Evolutionary conservation across 2,329 filamentous ascomycete species (phyloP), one percentile per base, ranked within the genome.

Genomic region (Colletotrichum somersetense): DNA sequence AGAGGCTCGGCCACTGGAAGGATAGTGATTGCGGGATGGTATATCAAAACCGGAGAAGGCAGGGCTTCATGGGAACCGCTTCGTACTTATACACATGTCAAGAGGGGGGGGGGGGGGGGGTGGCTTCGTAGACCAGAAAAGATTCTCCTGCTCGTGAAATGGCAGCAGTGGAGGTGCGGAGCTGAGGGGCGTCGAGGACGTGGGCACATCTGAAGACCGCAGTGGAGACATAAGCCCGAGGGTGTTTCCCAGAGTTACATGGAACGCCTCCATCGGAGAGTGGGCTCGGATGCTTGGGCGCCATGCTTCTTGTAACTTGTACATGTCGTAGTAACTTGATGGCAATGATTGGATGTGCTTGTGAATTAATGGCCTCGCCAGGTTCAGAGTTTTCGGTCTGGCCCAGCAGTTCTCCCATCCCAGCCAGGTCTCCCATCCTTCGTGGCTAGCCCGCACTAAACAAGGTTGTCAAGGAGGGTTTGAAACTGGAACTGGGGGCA

Each of bases 231-330:
- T 59, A 44, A 33, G 58, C 69, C 52, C 44, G 58, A 71, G 69
- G 67, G 65, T 68, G 65, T 68, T 71, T 71, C 69, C 65, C 69
- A 68, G 65, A 68, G 69, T 53, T 68, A 61, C 58, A 72, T 72
- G 69, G 65, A 56, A 56, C 44, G 58, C 59, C 69, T 42, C 65
- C 69, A 68, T 72, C 65, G 26, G 53, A 68, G 57, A 68, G 65
- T 72, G 69, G 69, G 44, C 52, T 68, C 52, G 65, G 65, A 68
- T 58, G 42, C 48, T 53, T 59, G 65, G 52, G 20, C 50, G 46
- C 52, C 26, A 71, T 42, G 55, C 48, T 63, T 33, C 35, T 66
- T 70, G 69, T 72, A 53, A 23, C 53, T 63, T 58, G 65, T 68
- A 72, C 69, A 71, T 38, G 65, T 44, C 65, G 44, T 63, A 59